Evolutionary conservation across 164 flowering plant species (phyloP).

Genomic region (Taxillus chinensis): DNA sequence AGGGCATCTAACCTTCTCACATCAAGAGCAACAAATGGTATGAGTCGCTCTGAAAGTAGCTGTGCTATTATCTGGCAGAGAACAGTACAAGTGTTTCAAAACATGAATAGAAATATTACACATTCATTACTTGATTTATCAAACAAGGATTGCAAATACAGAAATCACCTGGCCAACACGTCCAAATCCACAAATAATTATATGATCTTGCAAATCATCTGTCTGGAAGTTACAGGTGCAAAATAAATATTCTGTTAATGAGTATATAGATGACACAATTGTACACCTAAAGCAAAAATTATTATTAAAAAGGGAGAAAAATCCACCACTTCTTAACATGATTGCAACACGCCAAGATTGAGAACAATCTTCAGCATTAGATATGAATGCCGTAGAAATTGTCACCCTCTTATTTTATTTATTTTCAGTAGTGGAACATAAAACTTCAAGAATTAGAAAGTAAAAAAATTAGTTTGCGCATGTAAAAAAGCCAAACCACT

Average conservation of each 20-base stretch:
- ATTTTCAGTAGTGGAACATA: too few species aligned
- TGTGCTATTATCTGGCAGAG: slow-evolving; percentile 85
- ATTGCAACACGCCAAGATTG: too few species aligned
- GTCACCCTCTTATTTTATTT: too few species aligned
- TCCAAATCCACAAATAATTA: slow-evolving; percentile 99
- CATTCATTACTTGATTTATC: neutral
- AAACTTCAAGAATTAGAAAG: too few species aligned
- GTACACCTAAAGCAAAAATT: too few species aligned
- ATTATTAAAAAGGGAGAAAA: too few species aligned
- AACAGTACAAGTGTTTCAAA: neutral
- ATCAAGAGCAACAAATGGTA: slow-evolving; percentile 99
- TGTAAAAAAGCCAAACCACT: too few species aligned
- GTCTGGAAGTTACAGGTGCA: slow-evolving; percentile 49
- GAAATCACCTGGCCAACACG: slow-evolving; percentile 93
- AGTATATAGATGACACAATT: neutral
- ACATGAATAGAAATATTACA: neutral
- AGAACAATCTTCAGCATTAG: too few species aligned
- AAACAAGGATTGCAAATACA: neutral
- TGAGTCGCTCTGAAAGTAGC: slow-evolving; percentile 93
- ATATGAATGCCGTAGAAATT: too few species aligned
- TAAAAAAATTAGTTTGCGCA: too few species aligned
- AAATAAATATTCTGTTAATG: slow-evolving; percentile 5
- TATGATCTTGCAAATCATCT: slow-evolving; percentile 98
- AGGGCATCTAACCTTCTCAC: slow-evolving; percentile 69
- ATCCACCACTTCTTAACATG: too few species aligned